Conservation (phyloP, 2,329 filamentous ascomycete species). For the Graphilbum fragrans region DNA sequence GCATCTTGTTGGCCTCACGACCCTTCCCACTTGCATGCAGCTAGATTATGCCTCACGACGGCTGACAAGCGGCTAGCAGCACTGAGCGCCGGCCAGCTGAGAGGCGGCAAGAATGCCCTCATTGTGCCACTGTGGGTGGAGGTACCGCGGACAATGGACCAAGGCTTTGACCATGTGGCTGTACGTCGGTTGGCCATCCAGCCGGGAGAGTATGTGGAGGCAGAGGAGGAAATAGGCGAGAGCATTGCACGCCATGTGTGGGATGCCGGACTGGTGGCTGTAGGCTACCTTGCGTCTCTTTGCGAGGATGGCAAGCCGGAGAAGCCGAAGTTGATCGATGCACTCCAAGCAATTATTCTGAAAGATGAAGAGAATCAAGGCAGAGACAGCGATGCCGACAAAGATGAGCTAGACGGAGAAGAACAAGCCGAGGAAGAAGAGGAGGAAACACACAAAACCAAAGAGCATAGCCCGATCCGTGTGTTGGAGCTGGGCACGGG, state of each 20-base stretch:
- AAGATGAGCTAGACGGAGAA: not conserved
- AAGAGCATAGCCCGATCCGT: slow-evolving; percentile 17
- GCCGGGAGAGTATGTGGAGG: slow-evolving; percentile 18
- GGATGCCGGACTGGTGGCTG: slow-evolving; percentile 41
- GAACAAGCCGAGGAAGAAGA: not conserved
- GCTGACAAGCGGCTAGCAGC: not conserved
- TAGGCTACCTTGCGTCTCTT: slow-evolving; percentile 21
- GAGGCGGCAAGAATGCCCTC: slow-evolving; percentile 16
- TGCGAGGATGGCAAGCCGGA: no score
- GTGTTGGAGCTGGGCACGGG: slow-evolving; percentile 45
- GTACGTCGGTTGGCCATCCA: slow-evolving; percentile 19
- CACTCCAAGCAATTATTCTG: no score
- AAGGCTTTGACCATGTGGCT: slow-evolving; percentile 12
- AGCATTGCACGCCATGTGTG: slow-evolving; percentile 48
- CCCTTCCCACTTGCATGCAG: no score
- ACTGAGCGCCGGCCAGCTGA: not conserved
- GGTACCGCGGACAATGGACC: slow-evolving; percentile 9
- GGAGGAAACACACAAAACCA: not conserved
- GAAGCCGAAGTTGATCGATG: no score
- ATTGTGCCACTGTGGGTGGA: slow-evolving; percentile 32
- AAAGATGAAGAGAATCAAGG: not conserved
- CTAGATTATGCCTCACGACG: slow-evolving; percentile 16
- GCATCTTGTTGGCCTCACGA: no score
- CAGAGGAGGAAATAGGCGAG: slow-evolving; percentile 46
- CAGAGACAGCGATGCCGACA: not conserved